Evolutionary conservation across 805 yeast species (phyloP), one percentile per base, ranked within the genome.

Genomic region (Torulaspora franciscae): DNA sequence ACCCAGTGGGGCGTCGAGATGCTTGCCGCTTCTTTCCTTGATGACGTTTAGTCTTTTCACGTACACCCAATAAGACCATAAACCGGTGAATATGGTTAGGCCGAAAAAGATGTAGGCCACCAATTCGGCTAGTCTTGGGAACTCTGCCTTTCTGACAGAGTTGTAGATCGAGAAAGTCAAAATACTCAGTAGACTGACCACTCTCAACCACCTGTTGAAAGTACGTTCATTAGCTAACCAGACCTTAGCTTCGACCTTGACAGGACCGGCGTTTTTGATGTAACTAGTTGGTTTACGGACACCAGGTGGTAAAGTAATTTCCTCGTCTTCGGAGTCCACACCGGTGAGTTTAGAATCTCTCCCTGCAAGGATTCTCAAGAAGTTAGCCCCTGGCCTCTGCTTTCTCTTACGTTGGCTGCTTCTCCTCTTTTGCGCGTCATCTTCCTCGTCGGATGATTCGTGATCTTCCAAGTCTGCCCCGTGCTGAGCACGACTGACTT

Each of bases 201-300:
- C 91, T 50, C 84, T 89, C 53, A 93, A 73, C 99, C 99, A 93
- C 66, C 95, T 79, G 72, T 87, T 83, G 70, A 90, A 91, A 3
- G 99, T 93, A 66, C 99, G 83, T 70, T 93, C 99, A 62, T 93
- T 93, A 24, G 99, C 99, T 52, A 93, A 74, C 97, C 98, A 93
- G 10, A 93, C 99, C 62, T 93, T 93, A 25, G 98, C 95, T 70
- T 93, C 99, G 47, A 93, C 90, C 67, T 85, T 89, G 45, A 89
- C 79, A 1, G 96, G 93, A 6, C 96, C 96, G 23, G 90, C 82
- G 64, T 89, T 89, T 60, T 90, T 85, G 56, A 91, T 74, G 67
- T 85, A 78, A 26, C 74, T 71, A 22, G 76, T 79, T 44, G 99
- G 99, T 60, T 83, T 85, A 36, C 73, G 72, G 15, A 91, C 98